These are phyloP conservation scores for Suillus tomentosus DNA, from an alignment of 768 basidiomycete genomes.

Conservation along the genomic window DNA sequence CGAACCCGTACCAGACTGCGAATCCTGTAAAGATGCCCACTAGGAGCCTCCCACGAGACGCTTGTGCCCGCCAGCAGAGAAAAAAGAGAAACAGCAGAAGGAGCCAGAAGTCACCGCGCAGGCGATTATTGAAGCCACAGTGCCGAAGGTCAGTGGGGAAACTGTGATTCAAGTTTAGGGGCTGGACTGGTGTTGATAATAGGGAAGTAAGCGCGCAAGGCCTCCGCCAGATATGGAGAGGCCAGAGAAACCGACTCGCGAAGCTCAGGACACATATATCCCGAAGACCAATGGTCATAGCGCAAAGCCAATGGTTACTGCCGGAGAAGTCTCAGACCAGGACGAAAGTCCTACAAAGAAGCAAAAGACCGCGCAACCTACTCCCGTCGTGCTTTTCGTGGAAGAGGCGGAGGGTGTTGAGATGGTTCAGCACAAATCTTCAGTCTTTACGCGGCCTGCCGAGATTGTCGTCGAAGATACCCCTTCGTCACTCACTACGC, in stretches of 20 bases:
- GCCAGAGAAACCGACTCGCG: slow-evolving; percentile 17
- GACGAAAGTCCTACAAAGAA: slow-evolving; percentile 48
- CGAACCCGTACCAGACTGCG: slow-evolving; percentile 77
- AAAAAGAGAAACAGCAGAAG: slow-evolving; percentile 33
- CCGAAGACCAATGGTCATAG: slow-evolving; percentile 20
- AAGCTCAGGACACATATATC: slow-evolving; percentile 9
- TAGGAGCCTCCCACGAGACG: slow-evolving; percentile 44
- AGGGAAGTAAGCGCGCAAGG: slow-evolving; percentile 80
- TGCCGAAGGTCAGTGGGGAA: slow-evolving; percentile 59
- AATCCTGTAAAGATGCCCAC: slow-evolving; percentile 59
- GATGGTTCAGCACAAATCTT: slow-evolving; percentile 25
- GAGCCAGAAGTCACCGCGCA: slow-evolving; percentile 50
- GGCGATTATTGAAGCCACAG: slow-evolving; percentile 74
- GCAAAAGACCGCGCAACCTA: slow-evolving; percentile 40
- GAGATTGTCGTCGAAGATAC: slow-evolving; percentile 41
- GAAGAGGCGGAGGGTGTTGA: slow-evolving; percentile 35
- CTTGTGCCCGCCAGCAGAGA: slow-evolving; percentile 35
- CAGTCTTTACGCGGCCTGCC: slow-evolving; percentile 31
- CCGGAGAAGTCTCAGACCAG: slow-evolving; percentile 42
- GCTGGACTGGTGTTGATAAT: slow-evolving; percentile 14
- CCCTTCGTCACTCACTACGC: slow-evolving; percentile 20
- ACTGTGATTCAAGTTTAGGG: slow-evolving; percentile 4
- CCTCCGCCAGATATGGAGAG: slow-evolving; percentile 61
- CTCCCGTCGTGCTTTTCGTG: background rate
- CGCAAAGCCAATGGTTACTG: slow-evolving; percentile 18